phyloP scores from a whole-genome alignment of 805 yeast species.

The Candida nonsorbophila region DNA sequence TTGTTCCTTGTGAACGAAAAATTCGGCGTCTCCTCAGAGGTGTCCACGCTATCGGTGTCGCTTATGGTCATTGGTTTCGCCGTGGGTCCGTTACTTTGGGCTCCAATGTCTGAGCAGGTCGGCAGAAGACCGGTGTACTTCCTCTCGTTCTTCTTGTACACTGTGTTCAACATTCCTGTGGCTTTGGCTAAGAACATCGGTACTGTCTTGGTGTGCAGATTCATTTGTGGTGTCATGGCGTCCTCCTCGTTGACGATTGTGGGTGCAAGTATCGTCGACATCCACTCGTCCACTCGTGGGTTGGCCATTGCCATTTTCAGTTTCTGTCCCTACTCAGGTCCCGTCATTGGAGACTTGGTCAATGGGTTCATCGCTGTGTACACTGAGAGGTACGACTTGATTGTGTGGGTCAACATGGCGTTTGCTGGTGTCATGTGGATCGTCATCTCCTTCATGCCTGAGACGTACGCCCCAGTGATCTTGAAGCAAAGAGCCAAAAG shows the following conservation, averaged over 20 bases:
- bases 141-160: slow-evolving; percentile 67
- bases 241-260: slow-evolving; percentile 81
- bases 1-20: slow-evolving; percentile 60
- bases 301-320: slow-evolving; percentile 88
- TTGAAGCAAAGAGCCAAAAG: slow-evolving; percentile 59
- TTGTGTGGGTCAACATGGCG: slow-evolving; percentile 90
- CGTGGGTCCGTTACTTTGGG: slow-evolving; percentile 84
- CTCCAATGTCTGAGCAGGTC: slow-evolving; percentile 79
- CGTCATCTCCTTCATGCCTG: slow-evolving; percentile 64
- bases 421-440: slow-evolving; percentile 85
- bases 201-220: slow-evolving; percentile 74
- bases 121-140: slow-evolving; percentile 85
- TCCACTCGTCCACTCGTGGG: slow-evolving; percentile 80
- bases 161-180: slow-evolving; percentile 80
- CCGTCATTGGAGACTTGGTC: slow-evolving; percentile 83
- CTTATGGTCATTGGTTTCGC: slow-evolving; percentile 87
- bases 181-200: slow-evolving; percentile 82
- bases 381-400: slow-evolving; percentile 61
- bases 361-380: slow-evolving; percentile 80
- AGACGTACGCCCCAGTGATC: slow-evolving; percentile 83
- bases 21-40: slow-evolving; percentile 70
- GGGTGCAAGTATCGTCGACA: slow-evolving; percentile 88
- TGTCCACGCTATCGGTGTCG: slow-evolving; percentile 74
- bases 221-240: slow-evolving; percentile 81
- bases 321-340: slow-evolving; percentile 90